These are phyloP conservation scores for Aspergillus pseudonomiae DNA, from an alignment of 2,329 filamentous ascomycete genomes.

Conservation along the genomic window DNA sequence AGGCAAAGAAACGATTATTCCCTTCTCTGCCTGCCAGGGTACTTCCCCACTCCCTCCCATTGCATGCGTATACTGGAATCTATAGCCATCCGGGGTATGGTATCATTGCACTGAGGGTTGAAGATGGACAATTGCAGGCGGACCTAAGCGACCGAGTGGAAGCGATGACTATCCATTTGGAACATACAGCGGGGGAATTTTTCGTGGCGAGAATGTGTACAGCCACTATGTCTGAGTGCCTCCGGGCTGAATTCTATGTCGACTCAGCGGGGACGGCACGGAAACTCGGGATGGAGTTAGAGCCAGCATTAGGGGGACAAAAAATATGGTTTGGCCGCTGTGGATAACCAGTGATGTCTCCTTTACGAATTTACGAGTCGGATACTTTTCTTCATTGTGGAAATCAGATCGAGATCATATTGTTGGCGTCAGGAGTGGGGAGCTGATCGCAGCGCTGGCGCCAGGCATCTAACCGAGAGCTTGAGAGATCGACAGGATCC, in stretches of 20 bases:
- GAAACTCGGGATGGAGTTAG: constrained; percentile 19
- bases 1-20: constrained; percentile 15
- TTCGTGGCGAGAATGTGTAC: constrained; percentile 18
- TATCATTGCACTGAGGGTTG: constrained; percentile 8
- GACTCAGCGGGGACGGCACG: constrained; percentile 7
- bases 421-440: neutral
- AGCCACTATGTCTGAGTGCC: neutral
- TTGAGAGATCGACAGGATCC: neutral
- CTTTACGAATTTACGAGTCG: neutral
- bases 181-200: constrained; percentile 25
- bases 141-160: constrained; percentile 19
- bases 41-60: constrained; percentile 14
- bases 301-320: constrained; percentile 15
- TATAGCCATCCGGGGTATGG: constrained; percentile 19
- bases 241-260: constrained; percentile 20
- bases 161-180: constrained; percentile 7
- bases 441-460: neutral
- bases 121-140: constrained; percentile 7
- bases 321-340: constrained; percentile 24
- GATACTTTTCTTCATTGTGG: neutral
- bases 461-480: neutral
- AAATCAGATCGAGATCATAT: neutral
- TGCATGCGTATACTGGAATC: constrained; percentile 21
- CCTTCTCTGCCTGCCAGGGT: constrained; percentile 11
- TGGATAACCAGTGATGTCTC: neutral